Percentiles rank a stretch among this genome's conserved stretches.
Evolutionary conservation across 2,329 filamentous ascomycete genomes (phyloP).

Genomic region (Coleophoma eucalyptorum): DNA sequence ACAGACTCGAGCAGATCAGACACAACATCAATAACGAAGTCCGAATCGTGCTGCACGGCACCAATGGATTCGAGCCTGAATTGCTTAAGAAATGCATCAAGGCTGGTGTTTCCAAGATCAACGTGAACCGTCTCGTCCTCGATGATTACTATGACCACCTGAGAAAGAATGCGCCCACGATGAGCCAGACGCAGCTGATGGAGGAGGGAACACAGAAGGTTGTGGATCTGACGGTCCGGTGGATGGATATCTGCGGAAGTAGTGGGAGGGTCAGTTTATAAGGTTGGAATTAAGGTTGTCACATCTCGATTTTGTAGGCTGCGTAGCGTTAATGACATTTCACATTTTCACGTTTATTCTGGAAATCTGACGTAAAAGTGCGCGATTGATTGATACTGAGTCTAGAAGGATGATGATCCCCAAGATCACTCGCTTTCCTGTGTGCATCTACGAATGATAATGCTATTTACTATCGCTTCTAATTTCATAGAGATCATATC

Average conservation of each 20-base stretch:
- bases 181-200: conserved; percentile 29
- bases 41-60: conserved; percentile 48
- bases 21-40: conserved; percentile 34
- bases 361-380: no score
- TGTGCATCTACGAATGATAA: no score
- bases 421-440: no score
- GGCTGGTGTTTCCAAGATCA: conserved; percentile 47
- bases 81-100: conserved; percentile 46
- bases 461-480: no score
- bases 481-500: no score
- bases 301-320: no score
- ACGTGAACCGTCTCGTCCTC: conserved; percentile 52
- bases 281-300: conserved; percentile 22
- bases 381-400: no score
- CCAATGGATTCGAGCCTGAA: conserved; percentile 47
- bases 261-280: not conserved
- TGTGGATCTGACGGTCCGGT: conserved; percentile 26
- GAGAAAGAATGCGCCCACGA: conserved; percentile 27
- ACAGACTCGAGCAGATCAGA: conserved; percentile 32
- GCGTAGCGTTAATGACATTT: no score
- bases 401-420: no score
- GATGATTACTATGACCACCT: conserved; percentile 41
- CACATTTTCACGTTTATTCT: no score
- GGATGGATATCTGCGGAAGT: conserved; percentile 30
- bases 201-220: conserved; percentile 37